A percentile compares a stretch with the other conserved stretches of the same genome.
phyloP scores from a whole-genome alignment of 768 basidiomycete species.

The Cantharellus anzutake region DNA sequence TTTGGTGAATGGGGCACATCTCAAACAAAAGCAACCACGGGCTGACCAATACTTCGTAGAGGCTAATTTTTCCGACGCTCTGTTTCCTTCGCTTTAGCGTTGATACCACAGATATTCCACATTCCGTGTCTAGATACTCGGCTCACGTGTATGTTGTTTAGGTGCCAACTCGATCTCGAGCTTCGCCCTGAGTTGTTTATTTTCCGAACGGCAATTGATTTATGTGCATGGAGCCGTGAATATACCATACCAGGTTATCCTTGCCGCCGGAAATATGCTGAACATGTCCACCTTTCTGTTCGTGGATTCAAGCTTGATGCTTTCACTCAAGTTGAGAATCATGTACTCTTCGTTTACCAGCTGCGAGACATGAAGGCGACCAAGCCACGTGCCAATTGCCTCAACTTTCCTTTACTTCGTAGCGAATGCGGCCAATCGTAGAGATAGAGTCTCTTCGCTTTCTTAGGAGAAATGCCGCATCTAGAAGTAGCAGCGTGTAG shows the following conservation, averaged over 20 bases:
- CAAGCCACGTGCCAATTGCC: slow-evolving; percentile 46
- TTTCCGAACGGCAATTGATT: slow-evolving; percentile 49
- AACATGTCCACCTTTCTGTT: slow-evolving; percentile 75
- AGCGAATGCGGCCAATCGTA: slow-evolving; percentile 13
- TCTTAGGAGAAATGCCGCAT: slow-evolving; percentile 28
- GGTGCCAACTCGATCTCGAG: slow-evolving; percentile 63
- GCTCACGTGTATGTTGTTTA: slow-evolving; percentile 67
- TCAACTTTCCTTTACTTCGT: slow-evolving; percentile 80
- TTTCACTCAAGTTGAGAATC: slow-evolving; percentile 43
- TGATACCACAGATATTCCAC: background rate
- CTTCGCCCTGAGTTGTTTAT: slow-evolving; percentile 64
- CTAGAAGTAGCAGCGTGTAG: slow-evolving; percentile 54
- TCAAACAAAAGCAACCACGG: background rate
- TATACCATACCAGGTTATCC: slow-evolving; percentile 32
- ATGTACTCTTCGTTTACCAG: background rate
- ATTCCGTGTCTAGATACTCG: slow-evolving; percentile 61
- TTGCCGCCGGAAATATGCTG: slow-evolving; percentile 62
- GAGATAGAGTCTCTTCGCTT: no score
- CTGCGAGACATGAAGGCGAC: slow-evolving; percentile 31
- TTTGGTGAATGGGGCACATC: no score
- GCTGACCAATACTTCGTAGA: slow-evolving; percentile 71
- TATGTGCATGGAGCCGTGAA: slow-evolving; percentile 48
- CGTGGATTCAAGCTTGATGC: slow-evolving; percentile 71
- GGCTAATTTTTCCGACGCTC: slow-evolving; percentile 22
- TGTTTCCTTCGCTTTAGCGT: background rate